Percentiles rank a stretch among this genome's conserved stretches.
Evolutionary conservation across 306 rosid species (phyloP).

Genomic region (Vigna hirtella): DNA sequence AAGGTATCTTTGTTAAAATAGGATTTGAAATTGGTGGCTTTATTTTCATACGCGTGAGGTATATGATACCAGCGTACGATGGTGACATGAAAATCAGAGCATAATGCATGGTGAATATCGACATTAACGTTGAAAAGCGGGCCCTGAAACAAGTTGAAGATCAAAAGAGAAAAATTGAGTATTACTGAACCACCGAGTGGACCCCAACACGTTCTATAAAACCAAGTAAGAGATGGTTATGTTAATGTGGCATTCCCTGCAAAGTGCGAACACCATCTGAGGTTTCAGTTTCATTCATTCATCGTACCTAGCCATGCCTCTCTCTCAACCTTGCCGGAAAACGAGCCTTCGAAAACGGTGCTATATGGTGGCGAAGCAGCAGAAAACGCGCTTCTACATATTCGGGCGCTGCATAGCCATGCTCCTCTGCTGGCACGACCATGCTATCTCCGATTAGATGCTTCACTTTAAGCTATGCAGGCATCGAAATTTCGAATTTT

Average conservation of each 20-base stretch:
- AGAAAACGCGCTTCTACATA: conserved; percentile 54
- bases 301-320: conserved; percentile 37
- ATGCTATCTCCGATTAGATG: conserved; percentile 47
- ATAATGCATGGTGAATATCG: conserved; percentile 25
- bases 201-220: conserved; percentile 16
- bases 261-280: not conserved
- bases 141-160: not conserved
- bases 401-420: conserved; percentile 55
- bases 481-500: conserved; percentile 2
- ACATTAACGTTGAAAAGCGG: not conserved
- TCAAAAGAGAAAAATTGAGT: not conserved
- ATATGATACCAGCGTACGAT: not conserved
- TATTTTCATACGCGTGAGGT: not conserved
- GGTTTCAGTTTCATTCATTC: not conserved
- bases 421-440: conserved; percentile 65
- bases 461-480: not conserved
- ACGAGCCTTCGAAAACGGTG: conserved; percentile 47
- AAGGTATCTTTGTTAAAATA: not conserved
- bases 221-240: not conserved
- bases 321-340: conserved; percentile 39
- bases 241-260: not conserved
- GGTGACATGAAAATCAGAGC: not conserved
- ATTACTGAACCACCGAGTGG: not conserved
- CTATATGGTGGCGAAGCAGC: conserved; percentile 49
- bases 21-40: not conserved